Evolutionary conservation across 306 rosid genomes (phyloP).

Genomic region (Arachis stenosperma): DNA sequence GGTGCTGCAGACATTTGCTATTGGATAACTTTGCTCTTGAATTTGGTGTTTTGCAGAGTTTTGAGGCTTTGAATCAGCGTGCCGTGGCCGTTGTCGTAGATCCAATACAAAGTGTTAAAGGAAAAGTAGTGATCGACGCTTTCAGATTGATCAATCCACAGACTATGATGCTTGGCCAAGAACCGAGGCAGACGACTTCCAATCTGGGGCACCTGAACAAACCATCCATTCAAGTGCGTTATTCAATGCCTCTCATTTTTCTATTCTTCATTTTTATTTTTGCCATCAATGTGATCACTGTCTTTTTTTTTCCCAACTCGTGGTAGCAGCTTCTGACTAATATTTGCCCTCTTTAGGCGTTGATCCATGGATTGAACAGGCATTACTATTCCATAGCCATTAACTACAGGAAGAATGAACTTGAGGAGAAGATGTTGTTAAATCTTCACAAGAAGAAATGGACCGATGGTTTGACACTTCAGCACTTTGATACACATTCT

Average conservation of each 20-base stretch:
- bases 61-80: constrained; percentile 95
- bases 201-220: constrained; percentile 94
- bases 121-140: constrained; percentile 94
- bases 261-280: background rate
- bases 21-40: constrained; percentile 16
- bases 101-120: constrained; percentile 96
- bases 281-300: background rate
- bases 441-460: constrained; percentile 97
- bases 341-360: constrained; percentile 56
- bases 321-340: constrained; percentile 35
- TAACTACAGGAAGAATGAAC: constrained; percentile 90
- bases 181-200: constrained; percentile 95
- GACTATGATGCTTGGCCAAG: constrained; percentile 98
- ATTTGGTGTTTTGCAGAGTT: constrained; percentile 57
- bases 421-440: constrained; percentile 93
- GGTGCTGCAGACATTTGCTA: constrained; percentile 9
- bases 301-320: background rate
- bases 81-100: constrained; percentile 98
- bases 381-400: constrained; percentile 93
- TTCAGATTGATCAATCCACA: constrained; percentile 94
- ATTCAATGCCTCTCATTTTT: background rate
- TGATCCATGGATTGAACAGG: constrained; percentile 92
- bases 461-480: constrained; percentile 90
- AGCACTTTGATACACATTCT: constrained; percentile 78
- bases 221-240: constrained; percentile 85